Percentiles rank a stretch among this genome's conserved stretches.
Conservation (phyloP, 768 basidiomycete genomes). For the Coprinopsis cinerea region DNA sequence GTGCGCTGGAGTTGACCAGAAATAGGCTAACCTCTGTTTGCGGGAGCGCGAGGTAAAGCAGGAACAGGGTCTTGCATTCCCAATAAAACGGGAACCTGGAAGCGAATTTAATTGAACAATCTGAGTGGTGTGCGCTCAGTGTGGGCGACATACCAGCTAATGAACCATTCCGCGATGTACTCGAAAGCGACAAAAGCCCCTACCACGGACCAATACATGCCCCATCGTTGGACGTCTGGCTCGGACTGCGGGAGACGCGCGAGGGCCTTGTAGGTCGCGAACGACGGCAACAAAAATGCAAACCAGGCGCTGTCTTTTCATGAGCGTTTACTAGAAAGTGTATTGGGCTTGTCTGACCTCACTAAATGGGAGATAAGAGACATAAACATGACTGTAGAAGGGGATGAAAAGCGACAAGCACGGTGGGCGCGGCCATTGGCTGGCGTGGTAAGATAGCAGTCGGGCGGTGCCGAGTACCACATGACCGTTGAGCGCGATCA, state of each 20-base stretch:
- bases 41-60: conserved; percentile 63
- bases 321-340: not conserved
- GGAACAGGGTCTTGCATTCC: conserved; percentile 63
- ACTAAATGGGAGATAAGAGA: conserved; percentile 44
- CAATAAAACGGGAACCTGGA: conserved; percentile 72
- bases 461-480: not conserved
- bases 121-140: conserved; percentile 4
- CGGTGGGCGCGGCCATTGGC: too few relatives aligned
- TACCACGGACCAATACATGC: conserved; percentile 61
- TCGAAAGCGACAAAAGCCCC: conserved; percentile 58
- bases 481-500: not conserved
- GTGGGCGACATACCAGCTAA: conserved; percentile 50
- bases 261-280: conserved; percentile 62
- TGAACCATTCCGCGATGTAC: conserved; percentile 54
- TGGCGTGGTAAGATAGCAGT: not conserved
- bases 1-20: conserved; percentile 8
- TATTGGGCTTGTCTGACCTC: conserved; percentile 28
- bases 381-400: conserved; percentile 15
- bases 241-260: conserved; percentile 45
- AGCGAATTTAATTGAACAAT: conserved; percentile 13
- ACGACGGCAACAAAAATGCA: conserved; percentile 59
- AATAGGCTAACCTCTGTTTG: conserved; percentile 52
- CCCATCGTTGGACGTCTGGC: conserved; percentile 49
- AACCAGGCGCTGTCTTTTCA: conserved; percentile 55
- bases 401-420: too few relatives aligned